phyloP scores from a whole-genome alignment of 768 basidiomycete genomes.

The Russula earlei region DNA sequence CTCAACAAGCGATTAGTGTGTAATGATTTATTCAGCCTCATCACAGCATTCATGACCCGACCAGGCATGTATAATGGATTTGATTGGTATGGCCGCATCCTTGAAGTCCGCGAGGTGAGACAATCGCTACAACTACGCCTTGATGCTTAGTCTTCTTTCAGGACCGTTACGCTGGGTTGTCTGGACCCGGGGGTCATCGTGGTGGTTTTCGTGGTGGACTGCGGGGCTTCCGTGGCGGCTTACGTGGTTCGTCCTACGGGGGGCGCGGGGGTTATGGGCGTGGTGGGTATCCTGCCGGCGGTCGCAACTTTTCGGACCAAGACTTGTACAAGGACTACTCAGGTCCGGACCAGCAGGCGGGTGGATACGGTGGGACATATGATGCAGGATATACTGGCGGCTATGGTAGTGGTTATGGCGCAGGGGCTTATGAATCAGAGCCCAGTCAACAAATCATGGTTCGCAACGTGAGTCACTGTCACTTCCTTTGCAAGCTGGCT shows the following conservation, averaged over 20 bases:
- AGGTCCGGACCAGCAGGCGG: conserved; percentile 65
- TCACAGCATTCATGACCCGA: not conserved
- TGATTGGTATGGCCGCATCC: conserved; percentile 91
- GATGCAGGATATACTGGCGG: conserved; percentile 30
- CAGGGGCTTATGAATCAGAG: conserved; percentile 47
- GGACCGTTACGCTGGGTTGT: conserved; percentile 85
- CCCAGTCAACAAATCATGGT: conserved; percentile 98
- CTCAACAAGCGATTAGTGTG: conserved; percentile 84
- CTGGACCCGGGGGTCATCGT: conserved; percentile 49
- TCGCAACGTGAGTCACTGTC: conserved; percentile 68
- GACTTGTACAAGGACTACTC: conserved; percentile 90
- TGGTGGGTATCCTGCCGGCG: conserved; percentile 37
- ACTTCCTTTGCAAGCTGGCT: not conserved
- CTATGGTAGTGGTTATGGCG: conserved; percentile 16
- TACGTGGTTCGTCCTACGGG: conserved; percentile 45
- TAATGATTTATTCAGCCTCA: conserved; percentile 11
- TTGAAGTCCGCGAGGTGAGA: conserved; percentile 90
- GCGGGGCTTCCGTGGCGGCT: conserved; percentile 37
- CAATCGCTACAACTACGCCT: not conserved
- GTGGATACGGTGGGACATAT: conserved; percentile 30
- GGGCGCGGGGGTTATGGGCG: conserved; percentile 47
- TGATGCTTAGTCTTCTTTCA: conserved; percentile 23
- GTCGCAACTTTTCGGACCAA: conserved; percentile 74
- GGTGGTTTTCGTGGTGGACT: conserved; percentile 42
- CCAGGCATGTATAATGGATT: conserved; percentile 94